Evolutionary conservation across 164 flowering plant genomes (phyloP).

Genomic region (Pachysandra terminalis): DNA sequence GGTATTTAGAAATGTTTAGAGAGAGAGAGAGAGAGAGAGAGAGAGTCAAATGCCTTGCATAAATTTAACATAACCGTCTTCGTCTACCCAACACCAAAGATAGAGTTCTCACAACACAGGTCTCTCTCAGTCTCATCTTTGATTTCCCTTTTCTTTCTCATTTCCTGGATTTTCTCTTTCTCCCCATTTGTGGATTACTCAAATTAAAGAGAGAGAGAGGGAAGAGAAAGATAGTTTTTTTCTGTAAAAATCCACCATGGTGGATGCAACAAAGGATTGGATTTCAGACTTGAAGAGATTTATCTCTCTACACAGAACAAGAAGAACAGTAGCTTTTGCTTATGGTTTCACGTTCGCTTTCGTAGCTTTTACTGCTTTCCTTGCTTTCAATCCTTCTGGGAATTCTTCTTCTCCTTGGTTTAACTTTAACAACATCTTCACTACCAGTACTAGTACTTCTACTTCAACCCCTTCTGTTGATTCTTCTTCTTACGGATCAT

Average conservation of each 20-base stretch:
- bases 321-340: conserved; percentile 43
- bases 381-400: conserved; percentile 60
- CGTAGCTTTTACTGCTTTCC: conserved; percentile 53
- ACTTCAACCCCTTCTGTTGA: conserved; percentile 2
- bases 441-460: conserved; percentile 6
- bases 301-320: conserved; percentile 35
- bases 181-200: too few species aligned
- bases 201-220: too few species aligned
- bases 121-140: not conserved
- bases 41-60: too few species aligned
- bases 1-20: too few species aligned
- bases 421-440: conserved; percentile 47
- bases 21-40: too few species aligned
- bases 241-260: conserved; percentile 36
- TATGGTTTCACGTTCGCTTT: conserved; percentile 60
- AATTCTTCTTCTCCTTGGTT: conserved; percentile 56
- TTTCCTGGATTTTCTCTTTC: not conserved
- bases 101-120: too few species aligned
- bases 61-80: too few species aligned
- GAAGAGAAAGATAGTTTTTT: not conserved
- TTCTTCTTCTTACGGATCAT: conserved; percentile 36
- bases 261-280: conserved; percentile 45
- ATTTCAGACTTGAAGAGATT: conserved; percentile 44
- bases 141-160: not conserved
- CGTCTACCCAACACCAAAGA: too few species aligned